These are phyloP conservation scores for Ustilago esculenta DNA, from an alignment of 1,284 basidiomycete genomes.

Conservation along the genomic window DNA sequence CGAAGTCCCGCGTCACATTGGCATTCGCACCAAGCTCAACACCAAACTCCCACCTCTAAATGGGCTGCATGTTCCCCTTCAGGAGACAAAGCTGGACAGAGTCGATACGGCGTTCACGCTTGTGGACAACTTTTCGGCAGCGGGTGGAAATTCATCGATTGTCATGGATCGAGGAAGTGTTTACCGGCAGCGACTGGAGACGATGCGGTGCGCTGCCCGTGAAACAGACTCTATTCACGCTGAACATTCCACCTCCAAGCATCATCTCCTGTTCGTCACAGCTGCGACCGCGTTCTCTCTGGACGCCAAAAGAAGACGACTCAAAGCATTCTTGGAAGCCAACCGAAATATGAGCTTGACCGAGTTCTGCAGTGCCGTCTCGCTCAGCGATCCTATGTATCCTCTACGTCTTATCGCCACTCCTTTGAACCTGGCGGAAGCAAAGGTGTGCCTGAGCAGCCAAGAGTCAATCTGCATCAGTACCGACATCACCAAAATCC, in stretches of 20 bases:
- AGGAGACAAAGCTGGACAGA: constrained; percentile 19
- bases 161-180: constrained; percentile 33
- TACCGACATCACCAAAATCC: not conserved
- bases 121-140: constrained; percentile 53
- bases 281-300: constrained; percentile 41
- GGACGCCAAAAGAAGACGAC: constrained; percentile 31
- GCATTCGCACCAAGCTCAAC: constrained; percentile 49
- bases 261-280: constrained; percentile 29
- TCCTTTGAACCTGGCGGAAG: constrained; percentile 18
- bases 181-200: constrained; percentile 14
- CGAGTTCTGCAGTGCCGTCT: constrained; percentile 44
- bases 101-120: constrained; percentile 21
- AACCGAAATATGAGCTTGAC: constrained; percentile 14
- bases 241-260: not conserved
- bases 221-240: not conserved
- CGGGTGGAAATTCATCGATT: constrained; percentile 48
- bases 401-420: constrained; percentile 23
- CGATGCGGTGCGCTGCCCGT: constrained; percentile 6
- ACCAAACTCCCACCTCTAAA: constrained; percentile 40
- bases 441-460: constrained; percentile 23
- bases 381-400: constrained; percentile 37
- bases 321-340: constrained; percentile 29
- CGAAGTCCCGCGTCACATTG: constrained; percentile 39
- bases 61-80: constrained; percentile 32
- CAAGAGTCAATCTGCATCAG: constrained; percentile 28